Base-by-base conservation (phyloP, 257 asterid species). In the Solanum piurae region DNA sequence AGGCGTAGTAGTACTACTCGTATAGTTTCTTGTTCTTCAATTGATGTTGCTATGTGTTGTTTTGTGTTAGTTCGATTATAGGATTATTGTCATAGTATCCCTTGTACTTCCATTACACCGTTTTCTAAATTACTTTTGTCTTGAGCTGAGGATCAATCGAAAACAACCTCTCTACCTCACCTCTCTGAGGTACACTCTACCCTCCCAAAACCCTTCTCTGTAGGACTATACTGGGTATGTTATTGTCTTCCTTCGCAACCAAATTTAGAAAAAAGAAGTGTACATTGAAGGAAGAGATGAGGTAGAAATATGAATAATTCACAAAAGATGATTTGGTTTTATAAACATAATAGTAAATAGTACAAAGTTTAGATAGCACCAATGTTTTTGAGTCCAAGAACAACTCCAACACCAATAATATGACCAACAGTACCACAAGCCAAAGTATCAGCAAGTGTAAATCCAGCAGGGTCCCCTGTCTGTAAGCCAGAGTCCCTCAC, bases 391-490 rank as follows among this genome's bases (percentile, higher is more conserved):
- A 96, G 96, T 66, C 99, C 99, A 87, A 96, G 98, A 33, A 96
- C 99, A 88, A 96, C 95, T 20, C 99, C 99, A 85, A 96, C 99
- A 40, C 99, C 99, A 87, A 96, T 95, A 64, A 95, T 94, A 88
- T 95, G 99, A 46, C 99, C 99, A 79, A 96, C 94, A 14, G 71
- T 12, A 10, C 99, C 99, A 86, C 99, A 96, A 0, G 95, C 99
- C 94, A 96, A 91, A 40, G 99, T 94, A 80, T 96, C 99, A 14
- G 99, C 99, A 34, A 97, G 91, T 18, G 99, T 97, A 91, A 97
- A 97, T 31, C 98, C 98, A 9, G 98, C 99, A 4, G 99, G 99
- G 89, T 97, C 98, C 44, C 98, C 98, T 3, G 99, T 95, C 89
- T 97, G 99, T 60, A 97, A 91, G 1, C 99, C 99, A 25, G 99